Evolutionary conservation across 345 rosid species (phyloP), one percentile per base, ranked within the genome.

Genomic region (Ceriops zippeliana): DNA sequence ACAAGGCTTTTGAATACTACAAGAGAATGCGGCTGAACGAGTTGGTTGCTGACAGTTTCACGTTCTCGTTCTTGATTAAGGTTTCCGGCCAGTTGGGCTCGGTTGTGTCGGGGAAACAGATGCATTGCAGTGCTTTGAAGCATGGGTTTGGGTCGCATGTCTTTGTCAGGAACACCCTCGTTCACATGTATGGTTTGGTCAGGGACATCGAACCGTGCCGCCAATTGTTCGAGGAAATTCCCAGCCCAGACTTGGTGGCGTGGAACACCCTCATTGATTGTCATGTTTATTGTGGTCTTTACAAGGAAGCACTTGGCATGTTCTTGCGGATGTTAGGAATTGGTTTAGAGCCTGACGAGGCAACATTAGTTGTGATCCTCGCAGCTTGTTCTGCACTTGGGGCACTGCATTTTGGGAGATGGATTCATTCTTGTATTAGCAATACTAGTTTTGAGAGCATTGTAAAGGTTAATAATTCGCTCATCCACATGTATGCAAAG

Each of bases 401-500:
- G 6, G 81, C 76, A 5, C 76, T 82, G 52, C 73, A 79, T 65
- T 76, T 66, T 61, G 86, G 83, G 68, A 74, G 77, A 35, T 72
- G 80, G 83, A 31, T 72, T 59, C 82, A 80, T 73, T 76, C 72
- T 24, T 65, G 52, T 21, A 27, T 78, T 27, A 35, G 32, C 27
- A 30, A 42, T 58, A 58, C 61, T 52, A 28, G 34, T 51, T 53
- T 71, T 49, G 51, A 60, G 20, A 28, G 67, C 10, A 8, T 62
- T n/a, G 20, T 69, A 22, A 38, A 70, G 11, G 74, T 84, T 51
- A 51, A 17, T 8, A 79, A 83, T 78, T 64, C 87, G 6, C 66
- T 83, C 26, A 65, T 83, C 16, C 72, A 81, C 74, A 85, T 85
- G 89, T 79, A 85, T 64, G 82, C 86, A 0, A 83, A 83, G 71